A percentile compares a stretch with the other conserved stretches of the same genome.
Evolutionary conservation across 495 filamentous ascomycete species (phyloP).

Genomic region (Talaromyces proteolyticus): DNA sequence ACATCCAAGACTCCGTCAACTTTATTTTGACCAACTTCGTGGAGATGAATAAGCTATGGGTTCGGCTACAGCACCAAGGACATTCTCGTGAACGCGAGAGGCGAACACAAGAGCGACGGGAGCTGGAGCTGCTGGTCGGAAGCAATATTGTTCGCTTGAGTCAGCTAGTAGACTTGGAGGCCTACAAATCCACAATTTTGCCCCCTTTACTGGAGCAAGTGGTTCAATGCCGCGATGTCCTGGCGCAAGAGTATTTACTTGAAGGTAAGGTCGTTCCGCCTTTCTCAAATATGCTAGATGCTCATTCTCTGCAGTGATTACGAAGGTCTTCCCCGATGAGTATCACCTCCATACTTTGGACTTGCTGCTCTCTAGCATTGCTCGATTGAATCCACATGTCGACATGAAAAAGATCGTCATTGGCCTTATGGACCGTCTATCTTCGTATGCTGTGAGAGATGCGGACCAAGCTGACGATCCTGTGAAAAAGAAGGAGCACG

Average conservation of each 20-base stretch:
- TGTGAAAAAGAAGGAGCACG: constrained; percentile 66
- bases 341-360: constrained; percentile 96
- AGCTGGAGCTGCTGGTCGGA: constrained; percentile 90
- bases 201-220: constrained; percentile 91
- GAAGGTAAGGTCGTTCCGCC: constrained; percentile 50
- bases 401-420: constrained; percentile 98
- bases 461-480: constrained; percentile 68
- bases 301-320: constrained; percentile 64
- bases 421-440: constrained; percentile 93
- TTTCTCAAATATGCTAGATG: not conserved
- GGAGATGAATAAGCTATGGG: constrained; percentile 99
- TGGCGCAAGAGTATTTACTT: constrained; percentile 94
- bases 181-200: constrained; percentile 87
- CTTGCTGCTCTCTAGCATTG: constrained; percentile 85
- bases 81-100: constrained; percentile 91
- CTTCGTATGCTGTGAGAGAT: constrained; percentile 85
- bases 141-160: constrained; percentile 94
- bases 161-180: constrained; percentile 89
- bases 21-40: constrained; percentile 98
- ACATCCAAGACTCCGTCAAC: constrained; percentile 93
- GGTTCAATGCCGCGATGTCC: constrained; percentile 92
- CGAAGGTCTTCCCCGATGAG: constrained; percentile 98
- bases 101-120: constrained; percentile 88
- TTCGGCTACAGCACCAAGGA: constrained; percentile 93
- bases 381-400: constrained; percentile 87